Conservation (phyloP, 495 filamentous ascomycete species). For the Lasiosphaeriaceae sp. region DNA sequence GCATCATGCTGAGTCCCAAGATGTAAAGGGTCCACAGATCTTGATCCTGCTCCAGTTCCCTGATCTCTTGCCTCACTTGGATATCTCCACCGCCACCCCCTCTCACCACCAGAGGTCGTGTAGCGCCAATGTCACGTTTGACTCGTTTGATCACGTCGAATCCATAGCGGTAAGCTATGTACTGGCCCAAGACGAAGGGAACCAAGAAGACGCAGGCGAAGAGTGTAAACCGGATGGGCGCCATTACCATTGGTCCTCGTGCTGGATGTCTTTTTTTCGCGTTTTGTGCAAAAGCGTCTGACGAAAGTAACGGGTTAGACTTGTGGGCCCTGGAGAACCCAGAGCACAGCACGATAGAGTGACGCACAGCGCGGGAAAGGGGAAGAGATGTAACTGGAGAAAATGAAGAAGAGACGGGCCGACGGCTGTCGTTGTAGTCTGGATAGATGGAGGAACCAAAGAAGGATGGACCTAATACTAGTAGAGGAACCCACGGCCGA, state of each 20-base stretch:
- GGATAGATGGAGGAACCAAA: not conserved
- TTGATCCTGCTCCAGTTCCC: slow-evolving; percentile 51
- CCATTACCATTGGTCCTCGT: slow-evolving; percentile 6
- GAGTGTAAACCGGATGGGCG: slow-evolving; percentile 4
- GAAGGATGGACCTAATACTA: not conserved
- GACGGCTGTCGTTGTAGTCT: not conserved
- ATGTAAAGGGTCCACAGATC: slow-evolving; percentile 59
- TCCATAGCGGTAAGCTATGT: slow-evolving; percentile 38
- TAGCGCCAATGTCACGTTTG: slow-evolving; percentile 18
- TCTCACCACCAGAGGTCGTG: slow-evolving; percentile 17
- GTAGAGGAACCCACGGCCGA: slow-evolving; percentile 1
- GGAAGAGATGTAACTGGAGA: not conserved
- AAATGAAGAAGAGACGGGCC: not conserved
- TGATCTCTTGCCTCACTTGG: slow-evolving; percentile 44
- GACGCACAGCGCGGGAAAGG: not conserved
- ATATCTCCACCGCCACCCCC: slow-evolving; percentile 15
- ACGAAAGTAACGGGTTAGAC: slow-evolving; percentile 3
- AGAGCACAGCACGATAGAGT: slow-evolving; percentile 7
- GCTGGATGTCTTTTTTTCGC: not conserved
- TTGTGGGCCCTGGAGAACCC: not conserved
- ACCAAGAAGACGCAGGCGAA: slow-evolving; percentile 5
- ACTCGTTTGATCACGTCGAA: slow-evolving; percentile 26
- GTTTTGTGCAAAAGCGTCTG: not conserved
- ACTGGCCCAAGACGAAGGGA: slow-evolving; percentile 11
- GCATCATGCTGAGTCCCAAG: slow-evolving; percentile 51